phyloP scores from a whole-genome alignment of 169 alveolate species.

The Plasmodium malariae region DNA sequence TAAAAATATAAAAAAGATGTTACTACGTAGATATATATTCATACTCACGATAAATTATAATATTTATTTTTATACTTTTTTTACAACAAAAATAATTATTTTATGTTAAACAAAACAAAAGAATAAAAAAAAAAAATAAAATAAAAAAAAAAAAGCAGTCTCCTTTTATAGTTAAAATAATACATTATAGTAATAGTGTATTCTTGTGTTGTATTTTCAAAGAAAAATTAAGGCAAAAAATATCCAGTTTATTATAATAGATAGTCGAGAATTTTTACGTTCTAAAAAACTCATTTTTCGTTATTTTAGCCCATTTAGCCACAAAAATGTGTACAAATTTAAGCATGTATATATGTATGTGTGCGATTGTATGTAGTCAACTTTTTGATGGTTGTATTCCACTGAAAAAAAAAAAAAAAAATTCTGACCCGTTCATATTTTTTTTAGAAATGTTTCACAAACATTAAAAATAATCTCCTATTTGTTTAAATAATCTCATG shows the following conservation, averaged over 20 bases:
- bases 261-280: no score
- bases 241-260: not conserved
- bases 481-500: no score
- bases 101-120: not conserved
- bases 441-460: constrained; percentile 8
- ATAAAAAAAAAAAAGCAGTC: not conserved
- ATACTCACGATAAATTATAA: not conserved
- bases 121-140: no score
- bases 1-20: not conserved
- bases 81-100: not conserved
- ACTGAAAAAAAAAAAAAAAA: constrained; percentile 8
- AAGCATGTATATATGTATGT: no score
- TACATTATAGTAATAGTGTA: not conserved
- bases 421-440: constrained; percentile 19
- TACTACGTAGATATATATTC: not conserved
- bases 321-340: no score
- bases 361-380: no score
- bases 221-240: not conserved
- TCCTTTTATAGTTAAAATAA: not conserved
- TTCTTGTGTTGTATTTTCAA: not conserved
- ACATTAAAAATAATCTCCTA: not conserved
- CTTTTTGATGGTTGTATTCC: constrained; percentile 8
- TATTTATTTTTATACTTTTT: constrained; percentile 1
- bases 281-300: no score
- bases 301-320: no score